Evolutionary conservation across 805 yeast genomes (phyloP), one percentile per base, ranked within the genome.

Genomic region (Teunomyces tritomae): DNA sequence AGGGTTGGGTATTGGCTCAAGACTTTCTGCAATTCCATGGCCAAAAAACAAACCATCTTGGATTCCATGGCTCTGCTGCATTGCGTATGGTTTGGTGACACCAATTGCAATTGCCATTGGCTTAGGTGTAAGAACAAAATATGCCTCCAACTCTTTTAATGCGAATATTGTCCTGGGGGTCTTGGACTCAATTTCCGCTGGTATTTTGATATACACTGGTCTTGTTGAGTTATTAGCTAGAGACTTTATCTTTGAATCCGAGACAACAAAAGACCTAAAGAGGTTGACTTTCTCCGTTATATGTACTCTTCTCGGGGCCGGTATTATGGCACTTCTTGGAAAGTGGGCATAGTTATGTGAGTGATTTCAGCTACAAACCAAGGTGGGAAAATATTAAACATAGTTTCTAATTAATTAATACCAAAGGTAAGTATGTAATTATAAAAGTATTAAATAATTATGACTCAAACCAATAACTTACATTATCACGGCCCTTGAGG

Each of bases 41-140:
- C 43, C 43, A 13, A 39, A 29, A 17, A 28, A 28, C 27, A 14
- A 29, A 11, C 29, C 29, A 11, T 6, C 34, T 11, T 39, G 32
- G 30, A 39, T 29, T 10, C 43, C 34, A 28, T 39, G 43, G 43
- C 32, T 13, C 11, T 29, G 32, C 16, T 39, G 34, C 7, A 13
- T 28, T 13, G 43, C 43, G 8, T 39, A 39, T n/a, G 43, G 34
- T 2, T 13, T 61, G 8, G 57, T 59, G 34, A 64, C 68, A 6
- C 68, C 70, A 10, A 45, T 65, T 30, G 65, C 66, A 27, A 65
- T 64, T 65, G 68, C 67, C 8, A 65, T 65, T 26, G 70, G 70
- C 26, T 58, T 59, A 39, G 70, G 68, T 8, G 59, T 55, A 2
- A 48, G 63, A 46, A 43, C 57, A 4, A 47, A 49, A n/a, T 66